Conservation (phyloP, 2,329 filamentous ascomycete genomes). For the Diaporthe citrichinensis region DNA sequence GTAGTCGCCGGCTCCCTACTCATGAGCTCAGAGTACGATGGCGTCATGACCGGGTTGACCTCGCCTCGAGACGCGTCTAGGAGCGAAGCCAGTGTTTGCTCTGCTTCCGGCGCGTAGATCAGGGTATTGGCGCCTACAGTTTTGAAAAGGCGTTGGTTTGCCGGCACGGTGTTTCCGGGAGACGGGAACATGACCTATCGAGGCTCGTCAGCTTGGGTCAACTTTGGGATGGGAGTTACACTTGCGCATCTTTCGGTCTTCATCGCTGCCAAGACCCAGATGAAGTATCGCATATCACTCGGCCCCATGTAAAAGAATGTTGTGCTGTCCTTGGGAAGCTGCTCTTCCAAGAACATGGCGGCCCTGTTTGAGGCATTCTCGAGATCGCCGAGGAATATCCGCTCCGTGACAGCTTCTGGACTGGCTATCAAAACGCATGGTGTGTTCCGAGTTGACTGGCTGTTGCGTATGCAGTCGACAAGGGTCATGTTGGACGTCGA, state of each 20-base stretch:
- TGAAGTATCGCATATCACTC: constrained; percentile 29
- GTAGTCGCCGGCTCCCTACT: neutral
- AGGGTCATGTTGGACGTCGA: neutral
- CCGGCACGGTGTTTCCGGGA: neutral
- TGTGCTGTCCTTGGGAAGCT: neutral
- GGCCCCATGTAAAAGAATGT: constrained; percentile 34
- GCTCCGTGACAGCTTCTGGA: constrained; percentile 2
- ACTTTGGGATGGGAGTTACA: neutral
- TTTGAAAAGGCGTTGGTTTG: neutral
- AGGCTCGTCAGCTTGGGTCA: neutral
- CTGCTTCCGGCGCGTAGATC: neutral
- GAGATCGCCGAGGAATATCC: neutral
- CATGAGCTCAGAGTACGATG: constrained; percentile 15
- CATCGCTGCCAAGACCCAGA: constrained; percentile 32
- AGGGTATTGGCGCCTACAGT: neutral
- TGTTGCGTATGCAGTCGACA: neutral
- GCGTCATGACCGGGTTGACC: neutral
- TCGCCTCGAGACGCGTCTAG: neutral
- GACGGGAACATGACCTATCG: constrained; percentile 3
- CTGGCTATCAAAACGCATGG: neutral
- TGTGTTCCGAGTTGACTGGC: neutral
- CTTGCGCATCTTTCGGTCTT: constrained; percentile 20
- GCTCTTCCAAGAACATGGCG: neutral
- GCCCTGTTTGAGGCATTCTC: constrained; percentile 17
- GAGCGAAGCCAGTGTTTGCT: neutral